Evolutionary conservation across 257 asterid species (phyloP).

Genomic region (Nicotiana knightiana): DNA sequence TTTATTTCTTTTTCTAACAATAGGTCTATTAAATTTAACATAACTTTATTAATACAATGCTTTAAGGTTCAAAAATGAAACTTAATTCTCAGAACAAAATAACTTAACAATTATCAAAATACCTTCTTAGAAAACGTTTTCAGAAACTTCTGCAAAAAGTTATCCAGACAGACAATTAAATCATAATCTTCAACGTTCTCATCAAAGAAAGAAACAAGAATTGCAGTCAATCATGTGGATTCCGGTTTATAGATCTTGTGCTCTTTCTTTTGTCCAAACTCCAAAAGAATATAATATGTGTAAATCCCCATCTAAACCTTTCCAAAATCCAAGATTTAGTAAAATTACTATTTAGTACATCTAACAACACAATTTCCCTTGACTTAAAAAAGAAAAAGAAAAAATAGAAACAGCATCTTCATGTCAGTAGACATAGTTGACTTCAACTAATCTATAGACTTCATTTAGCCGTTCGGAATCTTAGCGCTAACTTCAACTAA

Average conservation of each 20-base stretch:
- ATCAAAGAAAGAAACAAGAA: background rate
- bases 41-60: no score
- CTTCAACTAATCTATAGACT: background rate
- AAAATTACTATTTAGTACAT: background rate
- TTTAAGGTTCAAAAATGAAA: background rate
- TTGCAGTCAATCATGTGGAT: background rate
- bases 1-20: no score
- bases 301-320: background rate
- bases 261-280: background rate
- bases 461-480: constrained; percentile 12
- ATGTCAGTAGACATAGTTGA: background rate
- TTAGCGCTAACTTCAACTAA: constrained; percentile 8
- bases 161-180: background rate
- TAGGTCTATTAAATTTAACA: no score
- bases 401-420: constrained; percentile 3
- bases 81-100: background rate
- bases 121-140: background rate
- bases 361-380: background rate
- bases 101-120: background rate
- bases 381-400: background rate
- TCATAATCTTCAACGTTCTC: background rate
- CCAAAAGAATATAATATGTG: background rate
- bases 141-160: background rate
- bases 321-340: background rate
- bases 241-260: background rate